Evolutionary conservation across 768 basidiomycete genomes (phyloP).

Genomic region (Trametes maxima): DNA sequence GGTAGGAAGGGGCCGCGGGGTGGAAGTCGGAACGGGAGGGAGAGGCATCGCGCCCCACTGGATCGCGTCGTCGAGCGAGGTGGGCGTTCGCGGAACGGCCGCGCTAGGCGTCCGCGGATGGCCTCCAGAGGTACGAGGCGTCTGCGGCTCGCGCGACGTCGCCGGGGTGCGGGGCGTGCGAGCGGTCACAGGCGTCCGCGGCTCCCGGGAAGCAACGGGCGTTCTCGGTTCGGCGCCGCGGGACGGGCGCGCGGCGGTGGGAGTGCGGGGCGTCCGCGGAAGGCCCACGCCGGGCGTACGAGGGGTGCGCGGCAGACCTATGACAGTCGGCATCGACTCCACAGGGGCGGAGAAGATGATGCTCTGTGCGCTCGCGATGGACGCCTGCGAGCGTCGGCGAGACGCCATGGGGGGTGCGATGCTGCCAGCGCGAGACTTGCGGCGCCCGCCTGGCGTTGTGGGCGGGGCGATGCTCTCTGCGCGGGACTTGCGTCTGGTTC

Average conservation of each 20-base stretch:
- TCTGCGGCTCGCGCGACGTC: constrained; percentile 8
- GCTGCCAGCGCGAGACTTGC: constrained; percentile 7
- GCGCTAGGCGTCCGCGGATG: constrained; percentile 6
- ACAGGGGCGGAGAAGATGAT: constrained; percentile 1
- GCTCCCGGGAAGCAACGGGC: neutral
- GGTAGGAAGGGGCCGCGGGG: constrained; percentile 5
- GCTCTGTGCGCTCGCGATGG: neutral
- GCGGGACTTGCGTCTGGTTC: constrained; percentile 6
- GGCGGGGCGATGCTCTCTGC: constrained; percentile 7
- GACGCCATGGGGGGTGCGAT: constrained; percentile 7
- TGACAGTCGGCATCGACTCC: neutral
- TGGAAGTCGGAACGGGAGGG: neutral
- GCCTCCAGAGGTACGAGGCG: constrained; percentile 4
- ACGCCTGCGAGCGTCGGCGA: constrained; percentile 5
- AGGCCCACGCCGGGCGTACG: constrained; percentile 14
- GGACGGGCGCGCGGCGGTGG: constrained; percentile 15
- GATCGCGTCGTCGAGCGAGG: constrained; percentile 17
- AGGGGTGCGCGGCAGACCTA: constrained; percentile 15
- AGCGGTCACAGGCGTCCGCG: constrained; percentile 7
- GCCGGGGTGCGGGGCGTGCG: constrained; percentile 3
- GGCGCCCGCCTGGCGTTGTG: constrained; percentile 7
- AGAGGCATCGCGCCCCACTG: constrained; percentile 4
- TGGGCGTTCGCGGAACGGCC: constrained; percentile 18
- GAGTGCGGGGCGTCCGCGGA: constrained; percentile 14
- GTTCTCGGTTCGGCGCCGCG: constrained; percentile 8